phyloP scores from a whole-genome alignment of 495 filamentous ascomycete genomes.

The Podospora pseudoanserina region DNA sequence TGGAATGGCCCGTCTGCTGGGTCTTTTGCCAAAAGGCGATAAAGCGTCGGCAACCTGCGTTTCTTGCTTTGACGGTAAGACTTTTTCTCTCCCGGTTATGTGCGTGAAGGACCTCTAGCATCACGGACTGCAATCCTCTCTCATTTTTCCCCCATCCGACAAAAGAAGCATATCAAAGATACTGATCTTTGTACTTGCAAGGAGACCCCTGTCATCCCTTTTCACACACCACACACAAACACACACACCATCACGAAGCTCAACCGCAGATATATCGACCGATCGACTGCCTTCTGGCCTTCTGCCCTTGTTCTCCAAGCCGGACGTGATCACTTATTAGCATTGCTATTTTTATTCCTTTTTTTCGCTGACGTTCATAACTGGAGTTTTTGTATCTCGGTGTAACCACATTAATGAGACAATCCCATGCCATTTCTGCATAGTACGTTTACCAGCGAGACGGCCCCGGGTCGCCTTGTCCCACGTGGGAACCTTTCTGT shows the following conservation, averaged over 20 bases:
- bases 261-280: background rate
- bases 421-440: slow-evolving; percentile 6
- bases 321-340: background rate
- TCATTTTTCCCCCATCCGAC: background rate
- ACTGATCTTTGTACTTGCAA: background rate
- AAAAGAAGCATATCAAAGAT: background rate
- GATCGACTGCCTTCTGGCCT: background rate
- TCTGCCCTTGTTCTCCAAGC: background rate
- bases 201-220: background rate
- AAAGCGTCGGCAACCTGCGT: background rate
- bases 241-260: too few relatives aligned
- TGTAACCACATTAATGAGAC: background rate
- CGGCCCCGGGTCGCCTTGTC: slow-evolving; percentile 3
- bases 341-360: background rate
- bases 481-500: background rate
- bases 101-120: background rate
- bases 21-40: background rate
- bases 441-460: slow-evolving; percentile 1
- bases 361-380: background rate
- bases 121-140: background rate
- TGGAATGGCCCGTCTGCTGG: background rate
- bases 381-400: background rate
- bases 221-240: background rate
- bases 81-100: background rate
- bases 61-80: background rate